Evolutionary conservation across 371 early-diverging fungal genomes (phyloP).

Genomic region (Mucor velutinosus): DNA sequence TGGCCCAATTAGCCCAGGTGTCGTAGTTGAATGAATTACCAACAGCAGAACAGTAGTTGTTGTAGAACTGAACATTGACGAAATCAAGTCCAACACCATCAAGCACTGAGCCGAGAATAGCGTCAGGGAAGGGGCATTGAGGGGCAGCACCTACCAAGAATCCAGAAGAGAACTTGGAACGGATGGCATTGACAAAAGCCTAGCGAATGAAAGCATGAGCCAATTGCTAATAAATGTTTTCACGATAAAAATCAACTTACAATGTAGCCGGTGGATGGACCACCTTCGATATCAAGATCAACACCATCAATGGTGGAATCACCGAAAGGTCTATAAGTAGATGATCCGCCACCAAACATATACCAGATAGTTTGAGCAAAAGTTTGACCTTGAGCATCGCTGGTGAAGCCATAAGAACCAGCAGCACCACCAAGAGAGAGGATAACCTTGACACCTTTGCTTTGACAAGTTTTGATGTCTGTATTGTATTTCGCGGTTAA

Average conservation of each 20-base stretch:
- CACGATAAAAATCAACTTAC: slow-evolving; percentile 11
- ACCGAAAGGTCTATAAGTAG: slow-evolving; percentile 62
- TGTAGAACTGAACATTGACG: slow-evolving; percentile 76
- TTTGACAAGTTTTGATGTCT: slow-evolving; percentile 70
- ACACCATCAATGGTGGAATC: slow-evolving; percentile 66
- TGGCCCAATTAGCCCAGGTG: slow-evolving; percentile 65
- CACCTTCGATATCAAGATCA: slow-evolving; percentile 76
- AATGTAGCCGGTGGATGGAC: slow-evolving; percentile 50
- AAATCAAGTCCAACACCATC: slow-evolving; percentile 56
- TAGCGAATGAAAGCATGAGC: not conserved
- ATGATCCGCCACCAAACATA: slow-evolving; percentile 57
- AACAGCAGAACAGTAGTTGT: slow-evolving; percentile 65
- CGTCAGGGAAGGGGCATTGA: slow-evolving; percentile 76
- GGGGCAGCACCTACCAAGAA: slow-evolving; percentile 69
- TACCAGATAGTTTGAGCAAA: slow-evolving; percentile 70
- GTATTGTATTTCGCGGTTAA: not conserved
- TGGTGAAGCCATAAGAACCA: slow-evolving; percentile 60
- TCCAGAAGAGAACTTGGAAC: slow-evolving; percentile 42
- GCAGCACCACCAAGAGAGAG: slow-evolving; percentile 74
- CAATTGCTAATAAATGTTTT: not conserved
- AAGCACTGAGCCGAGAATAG: slow-evolving; percentile 44
- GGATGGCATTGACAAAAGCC: slow-evolving; percentile 42
- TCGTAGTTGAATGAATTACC: slow-evolving; percentile 66
- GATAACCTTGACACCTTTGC: slow-evolving; percentile 60
- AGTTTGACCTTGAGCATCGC: slow-evolving; percentile 44